Evolutionary conservation across 495 filamentous ascomycete species (phyloP), one percentile per base, ranked within the genome.

Genomic region (Penicillium silybi): DNA sequence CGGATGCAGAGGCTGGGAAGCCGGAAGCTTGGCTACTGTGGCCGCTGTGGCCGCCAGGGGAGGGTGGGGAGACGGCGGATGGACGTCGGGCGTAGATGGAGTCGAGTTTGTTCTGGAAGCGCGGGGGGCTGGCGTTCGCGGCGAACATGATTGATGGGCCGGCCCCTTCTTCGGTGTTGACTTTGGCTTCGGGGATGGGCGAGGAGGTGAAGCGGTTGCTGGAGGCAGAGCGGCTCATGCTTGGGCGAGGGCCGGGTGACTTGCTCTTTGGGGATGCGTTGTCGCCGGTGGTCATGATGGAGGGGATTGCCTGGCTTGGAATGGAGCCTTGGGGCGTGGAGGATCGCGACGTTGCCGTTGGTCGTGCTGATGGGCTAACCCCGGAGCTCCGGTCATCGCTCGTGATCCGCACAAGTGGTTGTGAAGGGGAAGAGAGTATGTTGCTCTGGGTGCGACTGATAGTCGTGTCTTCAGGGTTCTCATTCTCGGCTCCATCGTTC

Each of bases 111-210:
- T 52, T 42, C 11, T 61, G 54, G 22, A 55, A 68, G 18, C 65
- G 69, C 20, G 62, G 67, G 13, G 68, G 69, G 22, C 75, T 76
- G 25, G 74, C 73, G 40, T 64, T 73, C 43, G 86, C 68, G 11
- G 79, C 78, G 63, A 92, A 92, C 85, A 88, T 91, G 47, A 92
- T 92, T n/a, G 75, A 84, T 2, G 86, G 85, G 0, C 84, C 86
- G 1, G 78, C 71, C 1, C 76, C 80, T 35, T 87, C 87, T 44
- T 63, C 63, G 1, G 71, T 72, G 9, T 84, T 80, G 10, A 91
- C 79, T 38, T 74, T 78, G 23, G 89, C 85, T 59, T 86, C 82
- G 0, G 89, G 89, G 9, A 89, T 83, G n/a, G 89, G 80, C 18
- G 80, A 82, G 42, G 84, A 88, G 17, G 85, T 85, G 62, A 92